Evolutionary conservation across 345 rosid species (phyloP).

Genomic region (Alliaria petiolata): DNA sequence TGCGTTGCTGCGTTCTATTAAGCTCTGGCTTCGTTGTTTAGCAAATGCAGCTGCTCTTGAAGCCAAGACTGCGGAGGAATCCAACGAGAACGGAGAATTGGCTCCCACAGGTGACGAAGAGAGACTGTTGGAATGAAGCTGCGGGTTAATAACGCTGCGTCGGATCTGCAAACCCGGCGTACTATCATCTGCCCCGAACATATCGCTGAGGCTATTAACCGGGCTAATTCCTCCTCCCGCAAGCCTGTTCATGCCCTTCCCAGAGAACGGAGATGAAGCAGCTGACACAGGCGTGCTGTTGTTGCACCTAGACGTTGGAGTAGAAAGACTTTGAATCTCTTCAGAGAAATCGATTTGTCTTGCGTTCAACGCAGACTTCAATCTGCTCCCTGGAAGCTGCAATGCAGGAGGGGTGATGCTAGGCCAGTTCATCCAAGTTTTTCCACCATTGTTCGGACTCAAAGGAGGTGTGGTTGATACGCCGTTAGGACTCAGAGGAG

Average conservation of each 20-base stretch:
- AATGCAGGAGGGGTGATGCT: conserved; percentile 47
- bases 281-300: too few relatives aligned
- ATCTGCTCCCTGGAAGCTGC: conserved; percentile 81
- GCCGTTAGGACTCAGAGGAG: conserved; percentile 41
- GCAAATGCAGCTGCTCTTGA: conserved; percentile 68
- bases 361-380: conserved; percentile 60
- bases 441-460: conserved; percentile 51
- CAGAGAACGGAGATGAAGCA: conserved; percentile 43
- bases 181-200: conserved; percentile 48
- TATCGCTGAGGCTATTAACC: conserved; percentile 61
- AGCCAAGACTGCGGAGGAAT: conserved; percentile 47
- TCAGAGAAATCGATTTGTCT: conserved; percentile 61
- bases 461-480: conserved; percentile 64
- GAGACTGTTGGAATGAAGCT: conserved; percentile 27
- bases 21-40: conserved; percentile 68
- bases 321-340: conserved; percentile 50
- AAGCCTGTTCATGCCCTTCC: conserved; percentile 46
- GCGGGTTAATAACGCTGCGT: conserved; percentile 46
- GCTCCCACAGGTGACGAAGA: conserved; percentile 52
- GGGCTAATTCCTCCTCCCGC: conserved; percentile 51
- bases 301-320: conserved; percentile 58
- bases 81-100: conserved; percentile 41
- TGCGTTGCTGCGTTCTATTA: conserved; percentile 52
- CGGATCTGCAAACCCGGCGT: conserved; percentile 42
- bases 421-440: conserved; percentile 53